These are phyloP conservation scores for Salix purpurea DNA, from an alignment of 345 rosid genomes.

Conservation along the genomic window DNA sequence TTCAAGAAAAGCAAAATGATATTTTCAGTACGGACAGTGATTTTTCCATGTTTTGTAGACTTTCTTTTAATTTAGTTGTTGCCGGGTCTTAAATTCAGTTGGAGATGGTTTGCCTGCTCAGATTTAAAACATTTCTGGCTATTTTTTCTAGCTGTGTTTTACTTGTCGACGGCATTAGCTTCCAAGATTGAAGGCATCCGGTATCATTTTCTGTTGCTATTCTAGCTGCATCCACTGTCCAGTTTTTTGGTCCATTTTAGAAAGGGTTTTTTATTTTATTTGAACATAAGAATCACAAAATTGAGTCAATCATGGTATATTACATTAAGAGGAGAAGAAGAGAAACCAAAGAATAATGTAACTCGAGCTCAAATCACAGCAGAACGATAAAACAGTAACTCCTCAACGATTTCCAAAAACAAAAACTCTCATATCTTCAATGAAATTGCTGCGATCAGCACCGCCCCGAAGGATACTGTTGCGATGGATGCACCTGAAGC, in stretches of 20 bases:
- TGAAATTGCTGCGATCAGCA: constrained; percentile 30
- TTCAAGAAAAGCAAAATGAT: no score
- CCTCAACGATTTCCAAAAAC: not conserved
- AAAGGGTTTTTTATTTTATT: not conserved
- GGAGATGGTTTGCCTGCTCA: no score
- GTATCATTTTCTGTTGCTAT: not conserved
- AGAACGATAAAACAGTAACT: constrained; percentile 5
- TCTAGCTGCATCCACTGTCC: not conserved
- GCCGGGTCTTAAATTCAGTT: no score
- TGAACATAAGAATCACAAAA: not conserved
- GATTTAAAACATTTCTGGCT: no score
- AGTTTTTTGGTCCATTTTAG: no score
- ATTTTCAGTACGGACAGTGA: no score
- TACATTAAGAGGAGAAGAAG: not conserved
- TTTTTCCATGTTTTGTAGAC: no score
- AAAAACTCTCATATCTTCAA: constrained; percentile 35
- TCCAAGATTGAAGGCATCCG: not conserved
- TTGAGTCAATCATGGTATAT: not conserved
- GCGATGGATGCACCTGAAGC: constrained; percentile 35
- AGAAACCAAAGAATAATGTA: constrained; percentile 20
- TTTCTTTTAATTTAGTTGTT: no score
- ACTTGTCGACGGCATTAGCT: no score
- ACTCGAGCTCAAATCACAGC: constrained; percentile 11
- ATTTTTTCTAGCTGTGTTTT: no score
- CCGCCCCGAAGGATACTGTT: constrained; percentile 11